A percentile compares a stretch with the other conserved stretches of the same genome.
Evolutionary conservation across 495 filamentous ascomycete species (phyloP).

Genomic region (Glarea lozoyensis): DNA sequence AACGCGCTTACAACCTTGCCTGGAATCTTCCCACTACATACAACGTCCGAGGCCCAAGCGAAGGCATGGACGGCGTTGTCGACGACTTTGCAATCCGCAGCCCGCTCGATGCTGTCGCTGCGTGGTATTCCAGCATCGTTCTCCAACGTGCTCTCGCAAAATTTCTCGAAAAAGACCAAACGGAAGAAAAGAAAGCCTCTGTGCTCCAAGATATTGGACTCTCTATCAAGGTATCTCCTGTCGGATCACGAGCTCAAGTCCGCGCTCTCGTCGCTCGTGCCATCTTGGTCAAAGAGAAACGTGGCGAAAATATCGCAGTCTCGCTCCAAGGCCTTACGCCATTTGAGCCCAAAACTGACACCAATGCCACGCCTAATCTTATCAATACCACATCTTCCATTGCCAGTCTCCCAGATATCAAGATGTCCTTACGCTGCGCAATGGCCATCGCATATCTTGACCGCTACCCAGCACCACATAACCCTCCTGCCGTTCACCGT

Average conservation of each 20-base stretch:
- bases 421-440: slow-evolving; percentile 67
- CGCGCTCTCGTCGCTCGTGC: slow-evolving; percentile 71
- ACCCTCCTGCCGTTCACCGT: slow-evolving; percentile 29
- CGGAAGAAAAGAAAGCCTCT: slow-evolving; percentile 23
- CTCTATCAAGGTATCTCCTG: slow-evolving; percentile 68
- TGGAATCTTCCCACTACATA: slow-evolving; percentile 74
- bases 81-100: slow-evolving; percentile 81
- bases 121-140: slow-evolving; percentile 79
- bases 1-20: slow-evolving; percentile 83
- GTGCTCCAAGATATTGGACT: slow-evolving; percentile 54
- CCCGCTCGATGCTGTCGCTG: slow-evolving; percentile 80
- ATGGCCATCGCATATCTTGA: slow-evolving; percentile 67
- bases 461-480: slow-evolving; percentile 27
- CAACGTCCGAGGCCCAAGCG: slow-evolving; percentile 49
- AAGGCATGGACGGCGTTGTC: slow-evolving; percentile 74
- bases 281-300: slow-evolving; percentile 43
- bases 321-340: slow-evolving; percentile 45
- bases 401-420: slow-evolving; percentile 50
- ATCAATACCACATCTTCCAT: slow-evolving; percentile 24
- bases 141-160: slow-evolving; percentile 60
- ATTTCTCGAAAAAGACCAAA: slow-evolving; percentile 40
- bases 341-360: slow-evolving; percentile 16
- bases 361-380: slow-evolving; percentile 1
- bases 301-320: slow-evolving; percentile 42
- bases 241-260: slow-evolving; percentile 63